A percentile compares a stretch with the other conserved stretches of the same genome.
These are phyloP conservation scores for Saksenaea vasiformis DNA, from an alignment of 371 early-diverging fungal species.

Conservation along the genomic window DNA sequence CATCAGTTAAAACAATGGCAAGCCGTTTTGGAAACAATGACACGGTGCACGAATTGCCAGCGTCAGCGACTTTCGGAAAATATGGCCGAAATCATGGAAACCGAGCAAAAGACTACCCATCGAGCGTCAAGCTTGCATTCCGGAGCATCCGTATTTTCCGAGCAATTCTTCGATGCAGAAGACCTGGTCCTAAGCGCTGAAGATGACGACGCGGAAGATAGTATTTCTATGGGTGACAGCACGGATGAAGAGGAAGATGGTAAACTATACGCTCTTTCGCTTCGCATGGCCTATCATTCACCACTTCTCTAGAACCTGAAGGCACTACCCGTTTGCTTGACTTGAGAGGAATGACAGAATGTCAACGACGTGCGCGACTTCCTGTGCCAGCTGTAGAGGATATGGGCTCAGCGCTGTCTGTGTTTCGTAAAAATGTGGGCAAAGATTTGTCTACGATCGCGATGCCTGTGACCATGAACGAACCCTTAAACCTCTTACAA, in stretches of 20 bases:
- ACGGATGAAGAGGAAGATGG: conserved; percentile 23
- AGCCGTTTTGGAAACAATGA: not conserved
- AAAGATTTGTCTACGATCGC: conserved; percentile 90
- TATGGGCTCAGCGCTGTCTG: conserved; percentile 68
- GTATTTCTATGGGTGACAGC: not conserved
- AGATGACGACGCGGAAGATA: conserved; percentile 37
- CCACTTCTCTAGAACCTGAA: not conserved
- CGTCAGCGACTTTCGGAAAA: not conserved
- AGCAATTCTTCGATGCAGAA: conserved; percentile 68
- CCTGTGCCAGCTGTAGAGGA: conserved; percentile 76
- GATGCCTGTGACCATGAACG: conserved; percentile 93
- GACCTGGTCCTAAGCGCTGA: conserved; percentile 40
- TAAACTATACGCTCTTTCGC: not conserved
- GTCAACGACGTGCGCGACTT: conserved; percentile 56
- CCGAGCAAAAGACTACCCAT: not conserved
- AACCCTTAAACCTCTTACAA: conserved; percentile 90
- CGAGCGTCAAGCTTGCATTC: not conserved
- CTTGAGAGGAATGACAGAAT: not conserved
- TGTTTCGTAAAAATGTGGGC: conserved; percentile 90
- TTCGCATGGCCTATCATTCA: not conserved
- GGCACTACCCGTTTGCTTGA: not conserved
- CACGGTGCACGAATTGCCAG: not conserved
- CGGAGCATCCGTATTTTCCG: conserved; percentile 17
- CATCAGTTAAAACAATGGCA: not conserved
- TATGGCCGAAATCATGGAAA: not conserved